phyloP scores from a whole-genome alignment of 78 protist genomes.

The Dictyostelium capitatum region DNA sequence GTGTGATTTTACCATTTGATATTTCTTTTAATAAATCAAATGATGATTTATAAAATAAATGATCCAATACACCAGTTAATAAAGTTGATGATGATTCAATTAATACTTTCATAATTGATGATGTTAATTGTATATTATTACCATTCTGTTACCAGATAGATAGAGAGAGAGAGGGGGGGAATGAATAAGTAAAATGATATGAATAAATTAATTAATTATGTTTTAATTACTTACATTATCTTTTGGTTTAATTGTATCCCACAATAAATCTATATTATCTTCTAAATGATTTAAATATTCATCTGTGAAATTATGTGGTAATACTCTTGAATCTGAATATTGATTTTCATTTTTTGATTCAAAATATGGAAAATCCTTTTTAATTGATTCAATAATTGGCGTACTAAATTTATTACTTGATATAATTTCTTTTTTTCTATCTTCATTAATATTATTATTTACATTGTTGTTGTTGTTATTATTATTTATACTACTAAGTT shows the following conservation, averaged over 20 bases:
- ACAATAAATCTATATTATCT: conserved; percentile 1
- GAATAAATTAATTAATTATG: neutral
- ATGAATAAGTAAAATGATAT: neutral
- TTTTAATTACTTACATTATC: conserved; percentile 21
- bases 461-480: neutral
- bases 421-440: neutral
- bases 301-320: conserved; percentile 32
- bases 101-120: conserved; percentile 6
- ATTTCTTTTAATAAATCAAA: neutral
- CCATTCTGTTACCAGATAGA: conserved; percentile 23
- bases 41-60: conserved; percentile 19
- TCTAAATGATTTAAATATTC: conserved; percentile 7
- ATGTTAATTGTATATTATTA: neutral
- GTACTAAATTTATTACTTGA: neutral
- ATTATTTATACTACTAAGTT: neutral
- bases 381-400: neutral
- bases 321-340: conserved; percentile 2
- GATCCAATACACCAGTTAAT: conserved; percentile 3
- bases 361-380: neutral
- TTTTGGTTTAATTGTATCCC: conserved; percentile 34
- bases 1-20: neutral
- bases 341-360: neutral
- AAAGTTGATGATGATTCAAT: neutral
- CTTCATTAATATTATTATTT: neutral
- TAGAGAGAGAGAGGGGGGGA: too few species aligned